A percentile compares a stretch with the other conserved stretches of the same genome.
These are phyloP conservation scores for Chaetomium sp. DNA, from an alignment of 2,329 filamentous ascomycete genomes.

Conservation along the genomic window DNA sequence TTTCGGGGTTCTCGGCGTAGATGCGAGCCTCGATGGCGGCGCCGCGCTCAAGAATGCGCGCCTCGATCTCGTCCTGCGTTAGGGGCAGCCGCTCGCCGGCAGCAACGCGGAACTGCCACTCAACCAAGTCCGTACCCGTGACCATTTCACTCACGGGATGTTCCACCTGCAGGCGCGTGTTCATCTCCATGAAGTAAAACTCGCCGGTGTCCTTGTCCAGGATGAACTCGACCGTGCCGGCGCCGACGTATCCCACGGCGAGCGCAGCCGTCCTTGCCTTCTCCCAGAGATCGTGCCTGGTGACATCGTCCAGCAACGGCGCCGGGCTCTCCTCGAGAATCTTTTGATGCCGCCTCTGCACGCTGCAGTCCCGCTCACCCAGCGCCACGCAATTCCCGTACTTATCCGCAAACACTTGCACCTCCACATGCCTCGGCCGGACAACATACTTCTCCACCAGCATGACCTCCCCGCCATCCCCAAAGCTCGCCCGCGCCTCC, in stretches of 20 bases:
- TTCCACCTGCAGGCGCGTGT: slow-evolving; percentile 91
- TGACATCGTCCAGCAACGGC: slow-evolving; percentile 62
- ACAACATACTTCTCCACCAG: slow-evolving; percentile 83
- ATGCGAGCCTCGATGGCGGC: slow-evolving; percentile 95
- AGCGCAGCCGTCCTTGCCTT: slow-evolving; percentile 67
- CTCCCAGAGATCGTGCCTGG: slow-evolving; percentile 64
- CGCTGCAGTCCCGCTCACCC: slow-evolving; percentile 84
- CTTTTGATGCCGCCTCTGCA: slow-evolving; percentile 87
- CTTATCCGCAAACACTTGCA: slow-evolving; percentile 86
- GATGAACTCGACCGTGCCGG: slow-evolving; percentile 88
- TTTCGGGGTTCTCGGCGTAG: slow-evolving; percentile 92
- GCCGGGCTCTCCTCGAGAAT: slow-evolving; percentile 88
- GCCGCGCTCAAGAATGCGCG: slow-evolving; percentile 71
- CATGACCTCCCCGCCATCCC: slow-evolving; percentile 76
- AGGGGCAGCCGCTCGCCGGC: slow-evolving; percentile 60
- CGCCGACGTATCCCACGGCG: slow-evolving; percentile 84
- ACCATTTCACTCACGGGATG: slow-evolving; percentile 84
- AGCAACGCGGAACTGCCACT: slow-evolving; percentile 88
- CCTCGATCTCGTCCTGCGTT: slow-evolving; percentile 67
- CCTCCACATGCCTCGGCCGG: slow-evolving; percentile 80
- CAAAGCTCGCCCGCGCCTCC: slow-evolving; percentile 77
- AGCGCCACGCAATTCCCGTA: slow-evolving; percentile 79
- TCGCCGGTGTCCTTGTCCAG: slow-evolving; percentile 79
- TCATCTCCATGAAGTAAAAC: slow-evolving; percentile 84
- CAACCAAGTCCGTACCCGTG: slow-evolving; percentile 74